Base-by-base conservation (phyloP, 441 rosid genomes). In the Brassica hybrid region DNA sequence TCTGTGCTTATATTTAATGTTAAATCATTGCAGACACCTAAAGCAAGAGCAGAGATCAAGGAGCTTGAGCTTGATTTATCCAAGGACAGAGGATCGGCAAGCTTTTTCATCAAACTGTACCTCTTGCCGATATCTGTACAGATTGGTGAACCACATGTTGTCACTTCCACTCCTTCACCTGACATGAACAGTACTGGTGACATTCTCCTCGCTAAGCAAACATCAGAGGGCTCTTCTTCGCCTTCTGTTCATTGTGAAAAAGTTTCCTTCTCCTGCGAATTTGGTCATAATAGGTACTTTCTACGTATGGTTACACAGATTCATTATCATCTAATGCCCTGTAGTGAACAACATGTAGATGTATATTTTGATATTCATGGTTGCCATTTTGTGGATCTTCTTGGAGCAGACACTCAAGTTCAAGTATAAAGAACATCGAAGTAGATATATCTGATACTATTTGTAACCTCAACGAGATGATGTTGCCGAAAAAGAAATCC, bases 241-340 rank as follows among this genome's bases (percentile, higher is more conserved):
- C 86, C 94, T 76, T 85, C 92, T 81, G 84, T 92, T 73, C 74
- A 16, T 84, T 94, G 99, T 56, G 94, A 94, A 78, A 92, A 91
- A 65, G 32, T 96, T 79, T 88, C 91, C 30, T 86, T 96, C 70
- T 88, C 91, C 19, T 94, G 93, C 71, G 97, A 96, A 86, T 92
- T 96, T 80, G 93, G 89, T 73, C 96, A 88, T 82, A 83, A 90
- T 50, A 91, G 97, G 99, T 96, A 88, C 25, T 41, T 27, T 27
- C 32, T 27, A 27, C 32, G 14, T 23, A 57, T 25, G 27, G 50
- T 36, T 74, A 36, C 65, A 14, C 32, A 27, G 27, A 66, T 17
- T 11, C 34, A 10, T 9, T 34, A 27, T 75, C 32, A 67, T 17
- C 30, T 57, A 45, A 12, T 67, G 27, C 11, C 16, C 18, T 64